phyloP scores from a whole-genome alignment of 2,329 filamentous ascomycete species.

The Scortechinia acanthostroma region DNA sequence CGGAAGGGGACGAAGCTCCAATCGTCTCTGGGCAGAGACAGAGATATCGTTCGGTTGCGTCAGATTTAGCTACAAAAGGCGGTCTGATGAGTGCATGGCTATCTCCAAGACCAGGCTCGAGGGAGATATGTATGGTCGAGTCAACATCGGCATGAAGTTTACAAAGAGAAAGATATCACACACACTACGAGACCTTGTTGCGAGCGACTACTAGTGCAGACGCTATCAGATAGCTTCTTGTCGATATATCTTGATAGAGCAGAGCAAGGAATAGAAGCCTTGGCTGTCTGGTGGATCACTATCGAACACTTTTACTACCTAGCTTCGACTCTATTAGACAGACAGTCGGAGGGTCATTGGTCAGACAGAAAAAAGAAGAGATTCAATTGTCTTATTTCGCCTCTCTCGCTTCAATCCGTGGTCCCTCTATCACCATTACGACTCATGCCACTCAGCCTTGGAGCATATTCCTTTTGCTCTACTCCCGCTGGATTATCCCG shows the following conservation, averaged over 20 bases:
- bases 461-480: background rate
- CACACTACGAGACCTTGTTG: background rate
- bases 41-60: no score
- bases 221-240: background rate
- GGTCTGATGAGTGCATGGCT: no score
- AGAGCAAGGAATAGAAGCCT: background rate
- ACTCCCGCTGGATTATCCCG: background rate
- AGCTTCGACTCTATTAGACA: background rate
- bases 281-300: background rate
- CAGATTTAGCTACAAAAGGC: background rate
- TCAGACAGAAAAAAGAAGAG: constrained; percentile 1
- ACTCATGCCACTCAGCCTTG: background rate
- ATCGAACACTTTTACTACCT: background rate
- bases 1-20: background rate
- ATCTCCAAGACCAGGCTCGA: no score
- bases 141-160: no score
- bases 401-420: background rate
- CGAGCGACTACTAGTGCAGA: constrained; percentile 1
- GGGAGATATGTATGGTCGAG: no score
- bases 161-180: no score
- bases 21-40: no score
- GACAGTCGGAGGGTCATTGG: background rate
- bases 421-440: no score
- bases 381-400: background rate
- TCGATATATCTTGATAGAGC: constrained; percentile 2